Conservation (phyloP, 306 rosid species). For the Pterocarpus macrocarpus region DNA sequence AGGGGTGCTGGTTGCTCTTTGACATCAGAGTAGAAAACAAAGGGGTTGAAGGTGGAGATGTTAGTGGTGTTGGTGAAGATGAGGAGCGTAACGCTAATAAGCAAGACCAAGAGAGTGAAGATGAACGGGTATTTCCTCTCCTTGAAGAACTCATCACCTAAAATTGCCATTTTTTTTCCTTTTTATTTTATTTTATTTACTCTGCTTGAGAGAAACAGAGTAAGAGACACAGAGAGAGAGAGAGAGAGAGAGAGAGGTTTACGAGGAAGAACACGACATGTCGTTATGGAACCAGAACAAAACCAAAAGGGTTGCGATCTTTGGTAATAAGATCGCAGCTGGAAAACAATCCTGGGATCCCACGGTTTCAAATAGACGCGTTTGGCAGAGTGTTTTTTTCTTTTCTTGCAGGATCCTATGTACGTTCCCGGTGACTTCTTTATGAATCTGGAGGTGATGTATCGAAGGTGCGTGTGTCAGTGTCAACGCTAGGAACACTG, state of each 20-base stretch:
- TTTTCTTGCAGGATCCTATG: too few relatives aligned
- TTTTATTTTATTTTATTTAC: background rate
- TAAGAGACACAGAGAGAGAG: background rate
- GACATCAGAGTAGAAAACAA: constrained; percentile 54
- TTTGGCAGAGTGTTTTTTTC: background rate
- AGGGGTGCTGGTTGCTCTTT: constrained; percentile 33
- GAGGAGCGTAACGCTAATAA: constrained; percentile 62
- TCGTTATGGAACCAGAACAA: background rate
- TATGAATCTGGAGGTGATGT: too few relatives aligned
- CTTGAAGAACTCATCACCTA: constrained; percentile 52
- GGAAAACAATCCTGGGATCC: constrained; percentile 4
- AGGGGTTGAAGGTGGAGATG: constrained; percentile 46
- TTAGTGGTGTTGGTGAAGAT: constrained; percentile 48
- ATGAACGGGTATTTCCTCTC: constrained; percentile 72
- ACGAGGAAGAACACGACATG: constrained; percentile 34
- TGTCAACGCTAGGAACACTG: too few relatives aligned
- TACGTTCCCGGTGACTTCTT: too few relatives aligned
- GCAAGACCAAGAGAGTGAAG: constrained; percentile 59
- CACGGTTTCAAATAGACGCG: constrained; percentile 6
- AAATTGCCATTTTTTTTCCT: constrained; percentile 55
- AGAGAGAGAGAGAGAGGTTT: background rate
- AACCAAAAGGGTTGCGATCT: background rate
- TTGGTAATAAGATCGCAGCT: too few relatives aligned
- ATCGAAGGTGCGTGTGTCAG: too few relatives aligned
- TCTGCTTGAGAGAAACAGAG: background rate